Evolutionary conservation across 75 land plant genomes (phyloP), one percentile per base, ranked within the genome.

Genomic region (Gnetum montanum): DNA sequence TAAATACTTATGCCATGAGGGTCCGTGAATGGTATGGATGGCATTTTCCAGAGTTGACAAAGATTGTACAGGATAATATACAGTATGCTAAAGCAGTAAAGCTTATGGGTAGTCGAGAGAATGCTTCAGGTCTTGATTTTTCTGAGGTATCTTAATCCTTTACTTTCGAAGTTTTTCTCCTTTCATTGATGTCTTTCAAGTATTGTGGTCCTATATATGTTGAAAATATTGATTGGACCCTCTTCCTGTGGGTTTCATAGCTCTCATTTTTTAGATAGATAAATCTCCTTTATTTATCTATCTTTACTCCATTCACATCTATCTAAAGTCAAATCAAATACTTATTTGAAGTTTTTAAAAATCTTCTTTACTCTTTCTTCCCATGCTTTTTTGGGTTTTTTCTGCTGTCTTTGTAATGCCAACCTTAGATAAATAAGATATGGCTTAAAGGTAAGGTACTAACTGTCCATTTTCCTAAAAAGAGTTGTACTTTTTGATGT

Each of bases 1-100:
- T 93, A 0, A 93, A 89, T 62, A 89, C 87, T 6, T 88, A 89
- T 67, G 90, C 96, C 6, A 93, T 93, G 98, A 71, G 98, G 58
- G 87, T 93, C 40, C 59, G 90, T 16, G 98, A 93, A 65, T 93
- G 98, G 98, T 93, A 85, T 80, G 98, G 98, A 15, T 93, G 98
- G 98, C 98, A 93, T 73, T 93, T 93, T 60, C 98, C 98, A 11
- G 98, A 93, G 71, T 85, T 93, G 34, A 72, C 77, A 36, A 93
- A 93, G 76, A 83, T 93, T 47, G 58, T 93, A 0, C 73, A 61
- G 33, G 98, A 93, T 69, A 93, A 93, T 49, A 83, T 93, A 25
- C 85, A 63, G 3, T 93, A 85, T 66, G 96, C 98, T 0, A 88
- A 89, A 52, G 26, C 65, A 16, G 90, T 88, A 49, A 93, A 93